These are phyloP conservation scores for Solanum hybrid DNA, from an alignment of 305 asterid genomes.

Conservation along the genomic window DNA sequence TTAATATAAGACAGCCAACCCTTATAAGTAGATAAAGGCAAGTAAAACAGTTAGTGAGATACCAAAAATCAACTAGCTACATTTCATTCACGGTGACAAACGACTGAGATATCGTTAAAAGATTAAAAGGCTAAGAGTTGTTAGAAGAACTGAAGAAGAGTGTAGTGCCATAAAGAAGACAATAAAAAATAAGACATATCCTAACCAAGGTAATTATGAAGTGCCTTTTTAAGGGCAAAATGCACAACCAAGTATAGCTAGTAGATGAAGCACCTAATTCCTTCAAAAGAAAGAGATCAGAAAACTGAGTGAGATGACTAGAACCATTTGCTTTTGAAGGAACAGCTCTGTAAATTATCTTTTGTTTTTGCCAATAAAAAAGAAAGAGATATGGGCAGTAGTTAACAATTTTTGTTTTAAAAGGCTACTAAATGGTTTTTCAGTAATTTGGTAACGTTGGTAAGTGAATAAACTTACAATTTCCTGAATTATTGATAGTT, in stretches of 20 bases:
- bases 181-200: neutral
- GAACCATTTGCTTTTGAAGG: neutral
- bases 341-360: neutral
- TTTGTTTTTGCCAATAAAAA: neutral
- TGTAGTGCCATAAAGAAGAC: neutral
- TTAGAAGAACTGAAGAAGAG: neutral
- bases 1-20: neutral
- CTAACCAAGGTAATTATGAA: neutral
- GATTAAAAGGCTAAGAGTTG: neutral
- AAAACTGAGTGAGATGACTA: neutral
- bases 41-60: neutral
- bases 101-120: neutral
- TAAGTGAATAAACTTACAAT: neutral
- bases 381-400: neutral
- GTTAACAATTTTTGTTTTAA: neutral
- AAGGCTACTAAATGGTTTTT: neutral
- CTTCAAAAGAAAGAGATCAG: neutral
- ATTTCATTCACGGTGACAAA: neutral
- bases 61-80: neutral
- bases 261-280: neutral
- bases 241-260: neutral
- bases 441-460: neutral
- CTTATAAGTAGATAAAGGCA: neutral
- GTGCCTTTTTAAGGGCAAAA: neutral
- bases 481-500: neutral